Base-by-base conservation (phyloP, 2,329 filamentous ascomycete species). In the Arthrobotrys pseudoclavata region DNA sequence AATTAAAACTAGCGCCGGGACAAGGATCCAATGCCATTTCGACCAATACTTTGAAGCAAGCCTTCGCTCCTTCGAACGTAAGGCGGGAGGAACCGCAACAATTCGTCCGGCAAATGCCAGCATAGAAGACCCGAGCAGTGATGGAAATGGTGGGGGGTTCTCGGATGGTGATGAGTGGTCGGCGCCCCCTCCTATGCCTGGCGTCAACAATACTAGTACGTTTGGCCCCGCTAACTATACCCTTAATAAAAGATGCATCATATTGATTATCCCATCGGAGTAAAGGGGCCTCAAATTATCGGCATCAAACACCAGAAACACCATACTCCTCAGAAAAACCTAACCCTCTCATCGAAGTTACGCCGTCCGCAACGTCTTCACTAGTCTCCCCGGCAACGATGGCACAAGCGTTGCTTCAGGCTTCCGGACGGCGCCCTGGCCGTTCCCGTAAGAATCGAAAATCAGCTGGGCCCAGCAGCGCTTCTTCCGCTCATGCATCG, bases 11-110 rank as follows among this genome's bases (percentile, higher is more conserved):
- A 89, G 92, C 26, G 89, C 95, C 83, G 92, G 90, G 10, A 93
- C 92, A 67, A 87, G 92, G 22, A 87, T 96, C 71, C 89, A 94
- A 83, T 97, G 94, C 85, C 88, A 89, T 62, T 99, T 99, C 83
- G 93, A 96, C 82, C 88, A 91, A 81, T 98, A 97, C 84, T 99
- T 98, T 83, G 93, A 98, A 83, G 92, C 97, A 82, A 94, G 98
- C 84, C 86, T 98, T 79, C 88, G 89, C 80, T 93, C 97, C 83
- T 87, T 99, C 20, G 93, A 91, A 82, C 88, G 88, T 79, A 86
- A 86, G 26, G 87, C 79, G 3, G 81, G 80, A 18, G 77, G 77
- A 15, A 48, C 37, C 1, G 9, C 57, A 29, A 20, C 52, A 20
- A 24, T 34, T 45, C 64, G 57, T 6, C 24, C 57, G 10, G 4